Conservation (phyloP, 495 filamentous ascomycete species). For the Aspergillus nidulans region DNA sequence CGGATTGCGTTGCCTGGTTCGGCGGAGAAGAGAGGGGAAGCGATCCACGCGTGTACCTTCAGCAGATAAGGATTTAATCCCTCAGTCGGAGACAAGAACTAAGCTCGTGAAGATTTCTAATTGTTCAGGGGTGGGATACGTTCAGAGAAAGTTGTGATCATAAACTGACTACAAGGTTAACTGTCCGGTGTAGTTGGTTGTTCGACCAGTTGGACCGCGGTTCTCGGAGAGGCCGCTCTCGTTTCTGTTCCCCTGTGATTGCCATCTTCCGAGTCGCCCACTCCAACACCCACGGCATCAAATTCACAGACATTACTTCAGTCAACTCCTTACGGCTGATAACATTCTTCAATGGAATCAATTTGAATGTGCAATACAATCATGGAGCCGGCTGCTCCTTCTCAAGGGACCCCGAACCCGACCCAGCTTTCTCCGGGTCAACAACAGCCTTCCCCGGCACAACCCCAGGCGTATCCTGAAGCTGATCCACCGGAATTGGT, state of each 20-base stretch:
- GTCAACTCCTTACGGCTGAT: background rate
- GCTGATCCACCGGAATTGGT: slow-evolving; percentile 45
- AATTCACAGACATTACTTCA: background rate
- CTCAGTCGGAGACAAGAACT: no score
- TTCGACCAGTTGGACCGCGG: slow-evolving; percentile 29
- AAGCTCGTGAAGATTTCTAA: no score
- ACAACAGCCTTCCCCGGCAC: slow-evolving; percentile 33
- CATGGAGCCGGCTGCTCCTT: slow-evolving; percentile 16
- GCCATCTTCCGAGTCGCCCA: background rate
- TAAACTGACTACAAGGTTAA: slow-evolving; percentile 6
- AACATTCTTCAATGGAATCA: background rate
- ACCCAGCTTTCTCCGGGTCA: slow-evolving; percentile 18
- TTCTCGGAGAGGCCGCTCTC: slow-evolving; percentile 24
- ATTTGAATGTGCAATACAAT: background rate
- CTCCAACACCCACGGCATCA: background rate
- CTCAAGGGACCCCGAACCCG: slow-evolving; percentile 17
- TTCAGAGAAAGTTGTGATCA: slow-evolving; percentile 5
- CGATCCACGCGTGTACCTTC: background rate
- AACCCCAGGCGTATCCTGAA: slow-evolving; percentile 27
- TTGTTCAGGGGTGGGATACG: background rate
- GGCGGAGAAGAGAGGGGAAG: slow-evolving; percentile 6
- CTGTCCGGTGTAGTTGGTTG: background rate
- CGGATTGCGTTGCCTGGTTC: slow-evolving; percentile 7
- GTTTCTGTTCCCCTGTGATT: slow-evolving; percentile 9
- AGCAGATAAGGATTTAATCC: background rate